Base-by-base conservation (phyloP, 2,329 filamentous ascomycete genomes). In the Paecilomyces variotii region DNA sequence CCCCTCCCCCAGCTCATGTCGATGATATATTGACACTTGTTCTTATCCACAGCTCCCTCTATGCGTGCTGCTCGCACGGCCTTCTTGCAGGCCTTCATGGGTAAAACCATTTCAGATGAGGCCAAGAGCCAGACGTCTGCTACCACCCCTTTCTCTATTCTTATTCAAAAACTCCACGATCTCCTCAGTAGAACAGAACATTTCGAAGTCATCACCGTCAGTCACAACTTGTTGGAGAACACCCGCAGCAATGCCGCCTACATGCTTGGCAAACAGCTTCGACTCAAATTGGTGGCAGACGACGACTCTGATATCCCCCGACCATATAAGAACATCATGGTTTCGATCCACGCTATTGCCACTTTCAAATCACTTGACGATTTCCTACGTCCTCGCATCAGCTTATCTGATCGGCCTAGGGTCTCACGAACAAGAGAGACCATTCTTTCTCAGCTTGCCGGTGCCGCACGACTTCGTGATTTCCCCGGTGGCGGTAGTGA, bases 331-430 rank as follows among this genome's bases (percentile, higher is more conserved):
- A 96, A 93, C 65, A 95, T 99, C 62, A 97, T 97, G 88, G 94
- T 99, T 0, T 96, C 91, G 0, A 99, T 99, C 59, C 94, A 99
- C 72, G 94, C 94, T 14, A 97, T 99, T 68, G 93, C 94, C 2
- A 97, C 92, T 0, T 97, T 99, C 79, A 97, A 97, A 73, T 90
- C 93, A 0, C 78, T 99, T 26, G 94, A 97, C 70, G 94, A 99
- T 71, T 99, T 97, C 72, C 81, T 99, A 51, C 87, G 94, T 39
- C 94, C 94, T 6, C 85, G 93, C 61, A 96, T 99, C 60, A 91
- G 82, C 67, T 73, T 94, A 12, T 86, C 89, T 2, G 91, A 96
- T 62, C 85, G 90, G 24, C 84, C 89, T 11, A 82, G 87, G 51
- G 79, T 78, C 9, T 80, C 82, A 30, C 82, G 87, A 62, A 77